Percentiles rank a stretch among this genome's conserved stretches.
phyloP scores from a whole-genome alignment of 2,329 filamentous ascomycete genomes.

The Furcasterigmium sp. region DNA sequence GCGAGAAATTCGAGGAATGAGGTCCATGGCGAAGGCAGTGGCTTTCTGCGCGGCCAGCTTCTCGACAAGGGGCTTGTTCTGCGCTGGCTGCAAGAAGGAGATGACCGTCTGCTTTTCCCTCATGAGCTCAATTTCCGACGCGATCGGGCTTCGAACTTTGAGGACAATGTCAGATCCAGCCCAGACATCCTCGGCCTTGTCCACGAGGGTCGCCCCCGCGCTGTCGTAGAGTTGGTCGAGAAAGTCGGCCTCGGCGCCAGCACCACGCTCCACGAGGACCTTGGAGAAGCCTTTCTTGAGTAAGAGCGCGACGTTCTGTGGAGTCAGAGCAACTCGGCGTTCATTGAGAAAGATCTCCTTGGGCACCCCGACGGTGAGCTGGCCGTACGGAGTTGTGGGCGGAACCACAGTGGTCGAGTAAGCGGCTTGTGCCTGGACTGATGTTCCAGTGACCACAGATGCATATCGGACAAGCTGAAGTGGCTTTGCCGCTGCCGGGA shows the following conservation, averaged over 20 bases:
- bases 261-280: conserved; percentile 74
- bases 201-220: conserved; percentile 73
- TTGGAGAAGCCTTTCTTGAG: conserved; percentile 80
- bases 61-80: conserved; percentile 72
- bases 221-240: conserved; percentile 70
- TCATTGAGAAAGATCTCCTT: conserved; percentile 75
- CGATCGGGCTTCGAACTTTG: conserved; percentile 73
- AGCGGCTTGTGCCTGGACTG: conserved; percentile 13
- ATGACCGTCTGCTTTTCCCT: conserved; percentile 69
- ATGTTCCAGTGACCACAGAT: conserved; percentile 23
- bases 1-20: conserved; percentile 84
- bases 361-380: conserved; percentile 73
- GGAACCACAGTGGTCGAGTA: conserved; percentile 35
- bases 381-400: conserved; percentile 57
- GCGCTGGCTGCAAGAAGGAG: conserved; percentile 76
- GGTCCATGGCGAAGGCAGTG: conserved; percentile 85
- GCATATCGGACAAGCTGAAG: conserved; percentile 34
- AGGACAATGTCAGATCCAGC: conserved; percentile 71
- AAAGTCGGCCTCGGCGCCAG: conserved; percentile 74
- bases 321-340: conserved; percentile 78
- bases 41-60: conserved; percentile 65
- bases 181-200: conserved; percentile 64
- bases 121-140: conserved; percentile 64
- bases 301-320: conserved; percentile 74
- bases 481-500: conserved; percentile 20